Conservation (phyloP, 129 eudicot genomes). For the Tanacetum coccineum region DNA sequence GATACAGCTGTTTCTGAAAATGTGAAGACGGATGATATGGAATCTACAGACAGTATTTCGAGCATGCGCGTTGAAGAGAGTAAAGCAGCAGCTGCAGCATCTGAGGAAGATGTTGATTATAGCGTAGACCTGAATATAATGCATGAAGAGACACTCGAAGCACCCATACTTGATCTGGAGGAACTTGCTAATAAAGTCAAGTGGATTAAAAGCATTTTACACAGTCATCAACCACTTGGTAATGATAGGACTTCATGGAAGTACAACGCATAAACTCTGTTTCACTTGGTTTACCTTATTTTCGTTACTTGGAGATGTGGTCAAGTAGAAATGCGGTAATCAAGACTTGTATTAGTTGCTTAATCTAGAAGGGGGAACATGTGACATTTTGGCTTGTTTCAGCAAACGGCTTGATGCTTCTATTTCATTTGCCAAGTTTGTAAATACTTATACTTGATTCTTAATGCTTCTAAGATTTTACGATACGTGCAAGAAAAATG, state of each 20-base stretch:
- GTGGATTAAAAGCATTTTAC: constrained; percentile 50
- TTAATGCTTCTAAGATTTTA: too few species aligned
- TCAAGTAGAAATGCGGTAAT: neutral
- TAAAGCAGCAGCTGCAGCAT: constrained; percentile 2
- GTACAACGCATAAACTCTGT: neutral
- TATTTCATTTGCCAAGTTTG: too few species aligned
- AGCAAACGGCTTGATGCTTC: too few species aligned
- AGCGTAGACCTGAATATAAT: constrained; percentile 12
- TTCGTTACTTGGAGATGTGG: neutral
- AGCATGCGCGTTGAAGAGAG: constrained; percentile 17
- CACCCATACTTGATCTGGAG: constrained; percentile 56
- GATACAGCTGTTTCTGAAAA: neutral
- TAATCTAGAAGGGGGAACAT: too few species aligned
- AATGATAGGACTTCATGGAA: constrained; percentile 6
- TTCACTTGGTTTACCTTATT: neutral
- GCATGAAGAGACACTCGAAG: constrained; percentile 41
- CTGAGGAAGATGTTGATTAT: neutral
- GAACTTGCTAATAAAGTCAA: constrained; percentile 59
- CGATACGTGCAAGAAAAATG: too few species aligned
- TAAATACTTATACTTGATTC: too few species aligned
- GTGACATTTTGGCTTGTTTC: too few species aligned
- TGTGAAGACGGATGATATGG: constrained; percentile 5
- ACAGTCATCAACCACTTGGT: neutral
- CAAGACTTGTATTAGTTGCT: too few species aligned
- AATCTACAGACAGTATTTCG: constrained; percentile 19